phyloP scores from a whole-genome alignment of 495 filamentous ascomycete genomes.

The Geoglossum glabrum region DNA sequence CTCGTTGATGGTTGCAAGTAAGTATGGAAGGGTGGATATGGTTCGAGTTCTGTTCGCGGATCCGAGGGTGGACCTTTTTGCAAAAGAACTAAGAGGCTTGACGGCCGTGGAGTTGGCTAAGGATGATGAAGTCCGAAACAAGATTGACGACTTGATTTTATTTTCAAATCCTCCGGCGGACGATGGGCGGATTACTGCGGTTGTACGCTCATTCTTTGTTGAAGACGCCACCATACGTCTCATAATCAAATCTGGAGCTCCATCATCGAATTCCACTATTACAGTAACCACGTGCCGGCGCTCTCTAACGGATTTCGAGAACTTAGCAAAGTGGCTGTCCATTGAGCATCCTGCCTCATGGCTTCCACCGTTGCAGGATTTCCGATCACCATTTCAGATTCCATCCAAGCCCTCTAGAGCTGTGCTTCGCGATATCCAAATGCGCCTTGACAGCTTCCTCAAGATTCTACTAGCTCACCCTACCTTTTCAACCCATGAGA shows the following conservation, averaged over 20 bases:
- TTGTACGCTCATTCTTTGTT: conserved; percentile 93
- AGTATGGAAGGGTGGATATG: conserved; percentile 87
- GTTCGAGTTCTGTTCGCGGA: conserved; percentile 77
- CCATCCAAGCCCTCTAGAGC: conserved; percentile 78
- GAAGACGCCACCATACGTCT: conserved; percentile 90
- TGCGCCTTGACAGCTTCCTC: conserved; percentile 70
- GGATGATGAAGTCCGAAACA: conserved; percentile 91
- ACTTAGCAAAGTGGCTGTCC: conserved; percentile 66
- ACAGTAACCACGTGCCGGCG: conserved; percentile 87
- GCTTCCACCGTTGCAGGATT: conserved; percentile 59
- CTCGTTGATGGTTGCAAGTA: conserved; percentile 95
- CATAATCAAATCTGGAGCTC: conserved; percentile 82
- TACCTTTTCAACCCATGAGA: conserved; percentile 89
- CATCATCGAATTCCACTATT: conserved; percentile 41
- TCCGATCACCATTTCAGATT: conserved; percentile 78
- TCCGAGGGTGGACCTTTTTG: conserved; percentile 61
- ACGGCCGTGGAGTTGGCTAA: conserved; percentile 95
- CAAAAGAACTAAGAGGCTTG: conserved; percentile 72
- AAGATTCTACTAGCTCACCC: conserved; percentile 72
- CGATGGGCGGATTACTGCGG: conserved; percentile 72
- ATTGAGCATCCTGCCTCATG: conserved; percentile 91
- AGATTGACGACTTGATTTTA: conserved; percentile 81
- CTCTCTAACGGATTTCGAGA: conserved; percentile 82
- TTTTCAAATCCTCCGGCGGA: conserved; percentile 49
- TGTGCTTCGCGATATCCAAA: conserved; percentile 69